Evolutionary conservation across 1,284 basidiomycete species (phyloP).

Genomic region (Trametes versicolor): DNA sequence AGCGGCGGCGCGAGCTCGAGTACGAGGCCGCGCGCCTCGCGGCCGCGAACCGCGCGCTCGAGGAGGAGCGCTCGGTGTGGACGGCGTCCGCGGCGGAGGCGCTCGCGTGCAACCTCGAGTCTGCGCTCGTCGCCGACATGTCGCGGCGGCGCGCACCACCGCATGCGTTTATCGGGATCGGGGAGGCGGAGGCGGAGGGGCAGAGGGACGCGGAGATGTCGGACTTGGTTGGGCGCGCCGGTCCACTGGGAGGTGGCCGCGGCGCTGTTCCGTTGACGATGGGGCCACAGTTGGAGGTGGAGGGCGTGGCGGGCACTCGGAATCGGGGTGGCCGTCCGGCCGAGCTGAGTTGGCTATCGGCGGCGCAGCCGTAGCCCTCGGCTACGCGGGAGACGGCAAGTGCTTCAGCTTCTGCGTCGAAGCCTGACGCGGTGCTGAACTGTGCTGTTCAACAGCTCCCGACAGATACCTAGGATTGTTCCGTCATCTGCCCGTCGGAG

Average conservation of each 20-base stretch:
- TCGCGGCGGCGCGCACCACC: constrained; percentile 16
- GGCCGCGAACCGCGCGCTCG: constrained; percentile 34
- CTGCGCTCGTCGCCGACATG: constrained; percentile 22
- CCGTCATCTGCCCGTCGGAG: not conserved
- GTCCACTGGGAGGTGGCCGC: too few species aligned
- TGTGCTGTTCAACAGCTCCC: not conserved
- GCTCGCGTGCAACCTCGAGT: constrained; percentile 26
- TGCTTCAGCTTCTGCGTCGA: not conserved
- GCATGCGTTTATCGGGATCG: not conserved
- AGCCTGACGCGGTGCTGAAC: not conserved
- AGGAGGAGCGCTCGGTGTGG: constrained; percentile 35
- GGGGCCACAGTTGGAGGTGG: not conserved
- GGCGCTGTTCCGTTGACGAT: not conserved
- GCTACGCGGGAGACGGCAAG: constrained; percentile 6
- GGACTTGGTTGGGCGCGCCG: not conserved
- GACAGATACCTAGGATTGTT: not conserved
- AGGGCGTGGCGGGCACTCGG: not conserved
- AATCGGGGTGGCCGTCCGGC: constrained; percentile 7
- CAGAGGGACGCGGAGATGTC: not conserved
- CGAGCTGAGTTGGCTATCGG: not conserved
- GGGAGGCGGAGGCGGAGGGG: not conserved
- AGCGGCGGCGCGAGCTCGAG: constrained; percentile 36
- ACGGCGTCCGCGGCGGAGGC: constrained; percentile 29
- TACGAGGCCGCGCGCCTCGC: constrained; percentile 31
- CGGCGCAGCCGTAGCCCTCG: constrained; percentile 5